A percentile compares a stretch with the other conserved stretches of the same genome.
Conservation (phyloP, 768 basidiomycete species). For the Lentinula aciculospora region DNA sequence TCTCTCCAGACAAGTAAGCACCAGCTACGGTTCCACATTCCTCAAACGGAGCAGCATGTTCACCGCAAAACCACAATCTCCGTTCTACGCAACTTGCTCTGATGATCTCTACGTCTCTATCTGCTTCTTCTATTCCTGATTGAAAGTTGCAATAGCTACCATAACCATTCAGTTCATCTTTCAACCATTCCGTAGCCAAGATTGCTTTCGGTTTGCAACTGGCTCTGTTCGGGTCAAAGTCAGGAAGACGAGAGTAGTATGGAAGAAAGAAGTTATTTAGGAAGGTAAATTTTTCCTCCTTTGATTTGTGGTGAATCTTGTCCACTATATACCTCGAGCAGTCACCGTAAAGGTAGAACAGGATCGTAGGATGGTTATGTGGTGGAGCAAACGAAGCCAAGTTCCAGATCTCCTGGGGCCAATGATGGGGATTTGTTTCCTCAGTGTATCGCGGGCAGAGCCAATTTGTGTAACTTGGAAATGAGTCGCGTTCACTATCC, state of each 20-base stretch:
- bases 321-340: slow-evolving; percentile 15
- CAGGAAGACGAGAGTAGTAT: slow-evolving; percentile 15
- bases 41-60: slow-evolving; percentile 16
- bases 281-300: slow-evolving; percentile 12
- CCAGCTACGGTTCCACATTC: slow-evolving; percentile 17
- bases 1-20: slow-evolving; percentile 13
- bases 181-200: slow-evolving; percentile 15
- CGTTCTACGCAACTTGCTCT: slow-evolving; percentile 11
- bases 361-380: slow-evolving; percentile 16
- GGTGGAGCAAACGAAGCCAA: slow-evolving; percentile 15
- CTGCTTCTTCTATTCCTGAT: slow-evolving; percentile 12
- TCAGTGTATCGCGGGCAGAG: slow-evolving; percentile 12
- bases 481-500: slow-evolving; percentile 11
- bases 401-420: slow-evolving; percentile 18
- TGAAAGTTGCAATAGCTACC: slow-evolving; percentile 17
- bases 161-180: slow-evolving; percentile 12
- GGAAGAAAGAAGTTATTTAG: slow-evolving; percentile 14
- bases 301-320: slow-evolving; percentile 11
- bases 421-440: slow-evolving; percentile 15
- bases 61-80: slow-evolving; percentile 16
- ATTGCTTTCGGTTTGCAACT: slow-evolving; percentile 10
- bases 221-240: slow-evolving; percentile 8
- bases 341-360: slow-evolving; percentile 16
- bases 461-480: slow-evolving; percentile 15
- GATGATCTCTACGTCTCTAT: slow-evolving; percentile 14